Conservation (phyloP, 148 eudicot species). For the Rheum nobile region DNA sequence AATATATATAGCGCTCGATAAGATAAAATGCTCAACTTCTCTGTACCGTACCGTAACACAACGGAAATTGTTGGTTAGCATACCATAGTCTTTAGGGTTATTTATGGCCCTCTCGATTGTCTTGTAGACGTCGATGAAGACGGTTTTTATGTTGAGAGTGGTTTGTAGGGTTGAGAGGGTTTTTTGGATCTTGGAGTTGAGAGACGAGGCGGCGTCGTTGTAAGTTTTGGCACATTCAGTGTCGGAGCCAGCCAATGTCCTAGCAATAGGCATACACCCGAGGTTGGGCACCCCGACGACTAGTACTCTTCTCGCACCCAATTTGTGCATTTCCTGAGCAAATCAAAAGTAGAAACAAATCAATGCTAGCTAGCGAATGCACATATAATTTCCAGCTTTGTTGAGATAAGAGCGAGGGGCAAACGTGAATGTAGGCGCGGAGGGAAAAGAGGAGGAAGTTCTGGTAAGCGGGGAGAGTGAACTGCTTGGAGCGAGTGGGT, state of each 20-base stretch:
- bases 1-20: too few species aligned
- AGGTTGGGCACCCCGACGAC: conserved; percentile 42
- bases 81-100: conserved; percentile 32
- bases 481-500: conserved; percentile 25
- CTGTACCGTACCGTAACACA: not conserved
- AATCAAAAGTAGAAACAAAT: not conserved
- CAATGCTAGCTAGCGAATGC: too few species aligned
- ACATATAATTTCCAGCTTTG: too few species aligned
- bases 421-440: conserved; percentile 20
- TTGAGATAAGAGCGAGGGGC: too few species aligned
- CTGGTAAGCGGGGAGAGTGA: conserved; percentile 27
- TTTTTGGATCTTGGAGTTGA: conserved; percentile 21
- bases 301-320: conserved; percentile 32
- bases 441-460: conserved; percentile 24
- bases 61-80: not conserved
- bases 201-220: conserved; percentile 29
- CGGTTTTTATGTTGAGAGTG: conserved; percentile 8
- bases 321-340: conserved; percentile 17
- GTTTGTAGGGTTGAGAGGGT: conserved; percentile 9
- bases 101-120: conserved; percentile 21
- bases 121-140: conserved; percentile 26
- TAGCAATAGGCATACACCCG: conserved; percentile 39
- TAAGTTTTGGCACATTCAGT: conserved; percentile 21
- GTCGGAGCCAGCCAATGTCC: conserved; percentile 14
- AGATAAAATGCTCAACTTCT: not conserved